Evolutionary conservation across 2,329 filamentous ascomycete genomes (phyloP).

Genomic region (Penicillium italicum): DNA sequence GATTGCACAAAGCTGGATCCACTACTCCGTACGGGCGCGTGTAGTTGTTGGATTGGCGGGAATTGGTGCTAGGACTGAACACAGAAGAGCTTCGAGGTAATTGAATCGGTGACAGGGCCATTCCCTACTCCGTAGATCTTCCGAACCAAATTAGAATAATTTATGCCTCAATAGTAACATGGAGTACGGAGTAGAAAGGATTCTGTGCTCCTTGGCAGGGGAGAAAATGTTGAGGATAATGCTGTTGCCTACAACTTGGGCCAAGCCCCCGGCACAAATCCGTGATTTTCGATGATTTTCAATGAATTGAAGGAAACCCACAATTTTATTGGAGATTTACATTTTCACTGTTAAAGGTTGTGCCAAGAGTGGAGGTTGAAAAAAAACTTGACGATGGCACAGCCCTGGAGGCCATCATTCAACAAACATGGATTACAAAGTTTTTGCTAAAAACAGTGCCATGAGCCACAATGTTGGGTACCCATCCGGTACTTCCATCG

Average conservation of each 20-base stretch:
- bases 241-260: constrained; percentile 17
- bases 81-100: not conserved
- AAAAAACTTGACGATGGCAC: not conserved
- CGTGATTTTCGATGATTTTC: not conserved
- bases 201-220: too few species aligned
- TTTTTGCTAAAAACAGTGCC: not conserved
- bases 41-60: not conserved
- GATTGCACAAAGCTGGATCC: not conserved
- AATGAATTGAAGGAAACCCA: not conserved
- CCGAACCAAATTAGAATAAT: not conserved
- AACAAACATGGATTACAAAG: not conserved
- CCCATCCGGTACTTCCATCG: constrained; percentile 6
- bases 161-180: not conserved
- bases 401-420: not conserved
- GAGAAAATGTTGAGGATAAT: not conserved
- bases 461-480: not conserved
- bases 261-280: not conserved
- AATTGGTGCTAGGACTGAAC: not conserved
- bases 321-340: too few species aligned
- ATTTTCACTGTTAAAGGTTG: too few species aligned
- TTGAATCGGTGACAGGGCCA: not conserved
- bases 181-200: not conserved
- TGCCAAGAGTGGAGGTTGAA: constrained; percentile 9
- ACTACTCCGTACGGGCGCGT: not conserved
- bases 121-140: too few species aligned